Evolutionary conservation across 139 green algal species (phyloP), one percentile per base, ranked within the genome.

Genomic region (Coelastrella sp.): DNA sequence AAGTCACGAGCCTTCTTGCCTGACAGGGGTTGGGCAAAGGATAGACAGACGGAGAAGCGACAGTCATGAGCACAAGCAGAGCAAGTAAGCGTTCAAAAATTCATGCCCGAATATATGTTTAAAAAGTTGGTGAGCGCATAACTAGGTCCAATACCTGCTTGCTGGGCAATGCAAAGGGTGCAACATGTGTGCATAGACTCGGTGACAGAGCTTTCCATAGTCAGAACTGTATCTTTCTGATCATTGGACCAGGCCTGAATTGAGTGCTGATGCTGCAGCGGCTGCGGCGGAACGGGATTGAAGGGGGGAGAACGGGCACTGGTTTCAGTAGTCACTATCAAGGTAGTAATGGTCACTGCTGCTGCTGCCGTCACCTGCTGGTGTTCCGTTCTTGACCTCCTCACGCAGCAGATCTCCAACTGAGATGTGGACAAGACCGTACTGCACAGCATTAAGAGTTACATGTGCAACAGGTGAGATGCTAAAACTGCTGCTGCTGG

Each of bases 401-500:
- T 97, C 98, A n/a, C 98, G 95, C 82, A 99, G 95, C 61, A 99
- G 91, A 90, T 99, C 98, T 15, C 98, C 98, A 8, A 97, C 97
- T 8, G 96, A 99, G 65, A 99, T 99, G 93, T 99, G 98, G 58
- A 97, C 94, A 22, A 99, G 92, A 9, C 94, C 94, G 90, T 97
- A 99, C 96, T 99, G 94, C 91, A 92, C 35, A 49, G 35, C 35
- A 49, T 49, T 8, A 7, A 86, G 6, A 20, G 35, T 49, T 3
- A 49, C 35, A 49, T 1, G 35, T 49, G 35, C 35, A 49, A 49
- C 65, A 22, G 65, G 14, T 73, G 65, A 15, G 4, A 4, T 66
- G 80, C 80, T 72, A 17, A n/a, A 10, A 19, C 58, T 20, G 56
- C 58, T 86, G 49, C 35, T 19, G 14, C 12, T 66, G 58, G 10